Percentiles rank a stretch among this genome's conserved stretches.
phyloP scores from a whole-genome alignment of 139 green algal species.

The Coelastrella sp. region DNA sequence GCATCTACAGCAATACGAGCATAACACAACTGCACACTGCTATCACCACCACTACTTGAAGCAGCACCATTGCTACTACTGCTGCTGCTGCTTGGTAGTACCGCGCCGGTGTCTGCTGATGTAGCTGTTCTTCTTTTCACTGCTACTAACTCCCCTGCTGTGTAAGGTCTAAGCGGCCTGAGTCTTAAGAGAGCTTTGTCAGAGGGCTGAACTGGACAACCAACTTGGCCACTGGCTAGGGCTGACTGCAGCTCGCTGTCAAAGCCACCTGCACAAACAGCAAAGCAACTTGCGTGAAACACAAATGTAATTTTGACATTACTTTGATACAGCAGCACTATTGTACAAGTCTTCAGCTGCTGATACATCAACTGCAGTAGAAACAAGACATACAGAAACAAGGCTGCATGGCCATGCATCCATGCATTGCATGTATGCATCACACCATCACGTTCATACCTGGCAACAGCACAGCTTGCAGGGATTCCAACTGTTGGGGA shows the following conservation, averaged over 20 bases:
- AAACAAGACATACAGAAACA: too few relatives aligned
- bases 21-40: slow-evolving; percentile 52
- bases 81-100: slow-evolving; percentile 12
- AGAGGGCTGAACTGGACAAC: slow-evolving; percentile 55
- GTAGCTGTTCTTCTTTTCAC: neutral
- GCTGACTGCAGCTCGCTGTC: slow-evolving; percentile 54
- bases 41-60: neutral
- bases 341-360: too few relatives aligned
- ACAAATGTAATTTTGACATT: neutral
- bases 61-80: neutral
- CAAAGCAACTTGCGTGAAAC: neutral
- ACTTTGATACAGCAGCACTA: too few relatives aligned
- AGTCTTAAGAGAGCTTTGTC: slow-evolving; percentile 67
- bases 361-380: too few relatives aligned
- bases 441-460: slow-evolving; percentile 7
- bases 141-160: slow-evolving; percentile 40
- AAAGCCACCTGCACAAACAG: slow-evolving; percentile 42
- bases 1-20: slow-evolving; percentile 62
- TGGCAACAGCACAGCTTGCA: slow-evolving; percentile 59
- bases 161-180: slow-evolving; percentile 65
- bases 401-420: too few relatives aligned
- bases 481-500: slow-evolving; percentile 27
- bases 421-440: too few relatives aligned
- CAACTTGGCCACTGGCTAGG: slow-evolving; percentile 52
- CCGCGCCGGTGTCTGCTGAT: neutral